Evolutionary conservation across 352 stramenopile genomes (phyloP), one percentile per base, ranked within the genome.

Genomic region (Phytopythium helicoides): DNA sequence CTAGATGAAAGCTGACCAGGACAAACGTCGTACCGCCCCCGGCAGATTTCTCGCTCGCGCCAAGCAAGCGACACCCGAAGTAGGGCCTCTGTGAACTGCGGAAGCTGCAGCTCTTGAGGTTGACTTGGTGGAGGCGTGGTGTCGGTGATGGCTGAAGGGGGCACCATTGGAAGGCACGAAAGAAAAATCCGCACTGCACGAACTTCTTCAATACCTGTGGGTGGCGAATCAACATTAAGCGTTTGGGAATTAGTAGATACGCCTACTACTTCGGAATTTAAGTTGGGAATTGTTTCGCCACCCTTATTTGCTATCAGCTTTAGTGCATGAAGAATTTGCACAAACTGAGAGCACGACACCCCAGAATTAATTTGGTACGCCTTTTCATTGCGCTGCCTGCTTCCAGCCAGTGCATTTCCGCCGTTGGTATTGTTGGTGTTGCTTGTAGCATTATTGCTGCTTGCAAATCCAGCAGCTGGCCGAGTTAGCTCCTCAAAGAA

Each of bases 141-240:
- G n/a, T n/a, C n/a, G n/a, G n/a, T n/a, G n/a, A n/a, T n/a, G n/a
- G n/a, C n/a, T n/a, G n/a, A n/a, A n/a, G n/a, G n/a, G n/a, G n/a
- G n/a, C 52, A 41, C 38, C 54, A 87, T 54, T 15, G 58, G 60
- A 15, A 89, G 60, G 44, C 76, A 88, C 22, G 71, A 78, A 11
- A 86, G 71, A 48, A 88, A 90, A 28, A 84, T 68, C 0, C 72
- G 70, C 45, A 85, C 66, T 7, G 73, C 72, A 11, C 72, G 68
- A 22, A 63, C 65, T 56, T 87, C 74, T 15, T 87, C 75, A 22
- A 87, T 53, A 9, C 51, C 54, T 36, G 39, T 31, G 10, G 64
- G 47, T 3, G 35, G n/a, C n/a, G n/a, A n/a, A n/a, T n/a, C n/a
- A n/a, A n/a, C n/a, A n/a, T n/a, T n/a, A n/a, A n/a, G n/a, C n/a